Base-by-base conservation (phyloP, 2,329 filamentous ascomycete genomes). In the Alternaria sp. region DNA sequence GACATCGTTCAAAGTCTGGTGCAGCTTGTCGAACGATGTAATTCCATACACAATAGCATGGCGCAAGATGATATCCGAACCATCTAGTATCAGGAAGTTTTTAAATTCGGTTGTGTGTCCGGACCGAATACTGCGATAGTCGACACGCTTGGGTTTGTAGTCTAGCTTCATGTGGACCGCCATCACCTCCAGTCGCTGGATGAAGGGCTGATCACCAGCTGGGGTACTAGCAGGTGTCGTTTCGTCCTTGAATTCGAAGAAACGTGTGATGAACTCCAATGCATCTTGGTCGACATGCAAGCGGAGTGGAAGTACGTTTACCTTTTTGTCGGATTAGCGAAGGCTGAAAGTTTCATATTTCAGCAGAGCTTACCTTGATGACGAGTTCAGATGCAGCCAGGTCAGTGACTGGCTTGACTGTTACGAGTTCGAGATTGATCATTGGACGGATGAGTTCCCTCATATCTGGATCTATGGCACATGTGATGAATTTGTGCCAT, bases 121-220 rank as follows among this genome's bases (percentile, higher is more conserved):
- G 1, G 95, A 97, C 26, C 94, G 89, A 4, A 99, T 86, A 4
- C 94, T 94, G 0, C 89, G 92, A 70, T 99, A 99, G 77, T 99
- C 94, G 18, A 99, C 92, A n/a, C 93, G 88, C 79, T 99, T 98
- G 8, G 95, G 95, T 77, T 99, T 99, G 81, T 99, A 99, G 79
- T 99, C 95, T 4, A 96, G 87, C 72, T 91, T 93, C 57, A 99
- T 86, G 2, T 89, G 89, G 24, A 99, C 87, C 4, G 91, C 88
- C 65, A 92, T 91, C 47, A 99, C 85, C 79, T 98, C 95, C 1
- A 93, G 90, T 54, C 95, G 87, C 75, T 98, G 94, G 1, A 99
- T 83, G 78, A 97, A 99, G 0, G 93, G 92, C 7, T 90, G 81
- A 55, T 96, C 93, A 14, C 42, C 28, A 11, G 64, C 49, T 46